A percentile compares a stretch with the other conserved stretches of the same genome.
phyloP scores from a whole-genome alignment of 2,329 filamentous ascomycete genomes.

The Zasmidium angulare region DNA sequence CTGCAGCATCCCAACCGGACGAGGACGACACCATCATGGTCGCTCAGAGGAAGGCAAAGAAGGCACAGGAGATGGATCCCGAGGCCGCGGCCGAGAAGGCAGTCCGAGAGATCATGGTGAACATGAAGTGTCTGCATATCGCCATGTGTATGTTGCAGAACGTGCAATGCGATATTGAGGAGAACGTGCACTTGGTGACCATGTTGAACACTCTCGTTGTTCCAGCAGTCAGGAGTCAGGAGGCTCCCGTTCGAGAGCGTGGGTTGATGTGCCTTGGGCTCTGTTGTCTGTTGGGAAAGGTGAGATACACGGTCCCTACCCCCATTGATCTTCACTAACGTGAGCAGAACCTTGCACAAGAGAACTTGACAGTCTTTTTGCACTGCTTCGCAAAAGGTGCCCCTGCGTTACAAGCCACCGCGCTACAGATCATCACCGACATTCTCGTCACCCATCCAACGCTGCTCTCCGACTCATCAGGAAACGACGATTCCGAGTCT shows the following conservation, averaged over 20 bases:
- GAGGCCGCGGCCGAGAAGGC: constrained; percentile 68
- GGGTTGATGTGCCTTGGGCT: constrained; percentile 87
- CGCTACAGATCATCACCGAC: constrained; percentile 87
- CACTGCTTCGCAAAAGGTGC: constrained; percentile 96
- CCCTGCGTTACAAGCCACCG: constrained; percentile 82
- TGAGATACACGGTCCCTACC: constrained; percentile 33
- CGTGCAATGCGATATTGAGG: constrained; percentile 80
- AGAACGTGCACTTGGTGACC: constrained; percentile 88
- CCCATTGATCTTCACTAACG: constrained; percentile 10
- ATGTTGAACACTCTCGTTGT: constrained; percentile 98
- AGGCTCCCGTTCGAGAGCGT: constrained; percentile 86
- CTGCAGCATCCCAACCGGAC: constrained; percentile 81
- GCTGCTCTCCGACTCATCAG: constrained; percentile 61
- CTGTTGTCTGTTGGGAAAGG: constrained; percentile 85
- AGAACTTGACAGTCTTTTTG: constrained; percentile 89
- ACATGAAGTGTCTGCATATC: constrained; percentile 97
- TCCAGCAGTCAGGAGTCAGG: constrained; percentile 88
- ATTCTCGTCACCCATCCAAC: constrained; percentile 87
- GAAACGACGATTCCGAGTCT: constrained; percentile 30
- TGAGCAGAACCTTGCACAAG: constrained; percentile 74
- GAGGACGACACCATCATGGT: constrained; percentile 44
- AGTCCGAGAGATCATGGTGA: constrained; percentile 88
- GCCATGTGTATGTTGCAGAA: constrained; percentile 97
- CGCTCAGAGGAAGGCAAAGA: constrained; percentile 36
- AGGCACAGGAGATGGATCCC: constrained; percentile 55